phyloP scores from a whole-genome alignment of 116 monocot species.

The Papilionanthe hybrid region DNA sequence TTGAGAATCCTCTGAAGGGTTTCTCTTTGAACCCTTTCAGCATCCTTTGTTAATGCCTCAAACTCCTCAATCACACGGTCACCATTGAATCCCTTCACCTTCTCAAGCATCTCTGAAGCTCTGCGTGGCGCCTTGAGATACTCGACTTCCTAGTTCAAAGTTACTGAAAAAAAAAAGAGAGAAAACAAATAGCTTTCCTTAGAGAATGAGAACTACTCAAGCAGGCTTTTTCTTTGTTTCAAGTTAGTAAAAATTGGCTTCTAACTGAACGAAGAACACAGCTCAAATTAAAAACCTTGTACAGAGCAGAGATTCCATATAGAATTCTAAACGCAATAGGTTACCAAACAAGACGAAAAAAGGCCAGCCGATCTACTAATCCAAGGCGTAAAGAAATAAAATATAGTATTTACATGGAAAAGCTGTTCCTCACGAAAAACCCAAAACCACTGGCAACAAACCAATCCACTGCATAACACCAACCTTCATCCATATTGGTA shows the following conservation, averaged over 20 bases:
- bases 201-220: background rate
- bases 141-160: background rate
- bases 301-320: background rate
- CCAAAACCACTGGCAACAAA: background rate
- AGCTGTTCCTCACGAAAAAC: background rate
- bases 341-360: background rate
- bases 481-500: background rate
- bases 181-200: background rate
- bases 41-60: slow-evolving; percentile 12
- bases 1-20: slow-evolving; percentile 10
- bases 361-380: background rate
- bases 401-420: too few species aligned
- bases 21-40: slow-evolving; percentile 12
- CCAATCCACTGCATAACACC: background rate
- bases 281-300: background rate
- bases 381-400: too few species aligned
- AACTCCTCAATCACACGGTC: slow-evolving; percentile 16
- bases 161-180: background rate
- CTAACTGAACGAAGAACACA: background rate
- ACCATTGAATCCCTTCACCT: background rate
- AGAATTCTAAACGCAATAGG: background rate
- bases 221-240: background rate
- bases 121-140: background rate
- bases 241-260: background rate
- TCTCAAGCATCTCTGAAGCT: slow-evolving; percentile 5